phyloP scores from a whole-genome alignment of 768 basidiomycete genomes.

The Hemileccinum impolitum region DNA sequence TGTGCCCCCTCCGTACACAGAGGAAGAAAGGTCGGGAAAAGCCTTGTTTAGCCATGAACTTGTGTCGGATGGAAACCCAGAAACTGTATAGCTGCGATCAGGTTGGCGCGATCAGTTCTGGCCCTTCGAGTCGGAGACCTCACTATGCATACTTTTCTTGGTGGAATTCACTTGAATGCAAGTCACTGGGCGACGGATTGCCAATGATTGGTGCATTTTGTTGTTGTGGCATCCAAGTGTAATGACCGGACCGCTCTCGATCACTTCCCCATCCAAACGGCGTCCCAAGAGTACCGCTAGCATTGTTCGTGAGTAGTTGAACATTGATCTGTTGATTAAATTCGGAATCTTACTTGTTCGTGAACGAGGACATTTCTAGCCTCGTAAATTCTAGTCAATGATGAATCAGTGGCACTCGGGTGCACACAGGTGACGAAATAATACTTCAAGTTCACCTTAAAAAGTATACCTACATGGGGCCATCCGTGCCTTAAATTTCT shows the following conservation, averaged over 20 bases:
- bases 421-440: neutral
- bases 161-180: neutral
- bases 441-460: conserved; percentile 1
- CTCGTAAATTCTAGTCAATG: neutral
- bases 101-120: neutral
- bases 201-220: neutral
- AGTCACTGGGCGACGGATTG: neutral
- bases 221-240: neutral
- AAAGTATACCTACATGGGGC: conserved; percentile 3
- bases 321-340: neutral
- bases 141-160: conserved; percentile 12
- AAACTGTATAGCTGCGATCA: neutral
- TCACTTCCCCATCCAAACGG: neutral
- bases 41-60: conserved; percentile 1
- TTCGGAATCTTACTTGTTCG: conserved; percentile 8
- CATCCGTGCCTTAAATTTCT: neutral
- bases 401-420: neutral
- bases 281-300: neutral
- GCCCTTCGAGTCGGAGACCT: neutral
- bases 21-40: neutral
- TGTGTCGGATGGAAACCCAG: neutral
- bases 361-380: conserved; percentile 4
- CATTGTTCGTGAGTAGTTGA: neutral
- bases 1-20: neutral
- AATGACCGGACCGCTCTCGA: neutral